Conservation (phyloP, 371 early-diverging fungal genomes). For the Mucor irregularis region DNA sequence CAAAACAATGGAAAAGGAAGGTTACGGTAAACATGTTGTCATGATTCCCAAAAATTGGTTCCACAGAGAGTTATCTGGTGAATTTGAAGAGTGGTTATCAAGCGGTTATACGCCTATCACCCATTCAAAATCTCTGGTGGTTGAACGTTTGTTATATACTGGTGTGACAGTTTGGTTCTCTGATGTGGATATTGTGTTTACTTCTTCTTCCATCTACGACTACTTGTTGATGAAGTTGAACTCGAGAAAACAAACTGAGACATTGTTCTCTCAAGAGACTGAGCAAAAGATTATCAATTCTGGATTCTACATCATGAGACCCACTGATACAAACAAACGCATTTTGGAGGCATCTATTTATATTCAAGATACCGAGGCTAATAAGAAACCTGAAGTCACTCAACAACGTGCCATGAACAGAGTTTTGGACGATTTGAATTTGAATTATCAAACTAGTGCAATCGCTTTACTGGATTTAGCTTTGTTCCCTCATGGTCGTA, state of each 20-base stretch:
- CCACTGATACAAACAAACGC: constrained; percentile 42
- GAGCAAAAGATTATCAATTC: constrained; percentile 46
- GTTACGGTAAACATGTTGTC: constrained; percentile 30
- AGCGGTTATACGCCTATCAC: constrained; percentile 37
- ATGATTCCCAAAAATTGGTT: constrained; percentile 36
- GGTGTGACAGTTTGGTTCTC: constrained; percentile 50
- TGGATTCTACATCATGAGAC: constrained; percentile 54
- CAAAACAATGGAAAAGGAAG: constrained; percentile 17
- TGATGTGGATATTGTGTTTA: constrained; percentile 54
- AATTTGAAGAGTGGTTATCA: constrained; percentile 31
- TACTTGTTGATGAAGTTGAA: constrained; percentile 41
- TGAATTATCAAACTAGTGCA: constrained; percentile 41
- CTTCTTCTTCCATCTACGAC: constrained; percentile 38
- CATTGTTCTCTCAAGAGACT: constrained; percentile 44
- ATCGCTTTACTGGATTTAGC: constrained; percentile 41
- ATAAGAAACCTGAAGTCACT: constrained; percentile 42
- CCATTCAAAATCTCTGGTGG: constrained; percentile 37
- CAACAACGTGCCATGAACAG: constrained; percentile 54
- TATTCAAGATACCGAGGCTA: constrained; percentile 37
- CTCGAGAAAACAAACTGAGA: constrained; percentile 34
- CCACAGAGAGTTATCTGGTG: constrained; percentile 26
- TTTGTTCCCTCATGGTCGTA: constrained; percentile 49
- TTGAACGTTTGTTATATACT: constrained; percentile 33
- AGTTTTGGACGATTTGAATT: constrained; percentile 40
- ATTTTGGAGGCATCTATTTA: constrained; percentile 41